phyloP scores from a whole-genome alignment of 2,329 filamentous ascomycete genomes.

The Exophiala calicioides region DNA sequence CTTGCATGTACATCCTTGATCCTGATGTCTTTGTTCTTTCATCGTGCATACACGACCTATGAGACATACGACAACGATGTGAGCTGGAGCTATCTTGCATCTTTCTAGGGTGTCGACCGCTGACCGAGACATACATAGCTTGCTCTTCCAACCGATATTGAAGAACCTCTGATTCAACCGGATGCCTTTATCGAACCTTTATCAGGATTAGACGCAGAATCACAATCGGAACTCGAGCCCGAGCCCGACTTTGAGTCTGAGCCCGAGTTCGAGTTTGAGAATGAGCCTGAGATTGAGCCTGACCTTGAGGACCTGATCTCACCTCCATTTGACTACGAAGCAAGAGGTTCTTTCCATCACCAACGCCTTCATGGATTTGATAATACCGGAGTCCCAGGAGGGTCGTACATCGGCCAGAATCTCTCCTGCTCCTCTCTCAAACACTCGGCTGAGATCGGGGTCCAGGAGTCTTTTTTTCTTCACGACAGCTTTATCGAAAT shows the following conservation, averaged over 20 bases:
- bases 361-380: slow-evolving; percentile 3
- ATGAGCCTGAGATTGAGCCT: background rate
- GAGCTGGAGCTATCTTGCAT: background rate
- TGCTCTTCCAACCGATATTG: too few relatives aligned
- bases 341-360: slow-evolving; percentile 2
- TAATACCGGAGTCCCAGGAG: slow-evolving; percentile 8
- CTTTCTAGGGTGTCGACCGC: background rate
- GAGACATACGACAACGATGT: slow-evolving; percentile 7
- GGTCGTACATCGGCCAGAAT: slow-evolving; percentile 8
- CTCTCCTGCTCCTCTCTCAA: slow-evolving; percentile 7
- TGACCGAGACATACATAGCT: background rate
- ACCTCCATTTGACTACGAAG: slow-evolving; percentile 8
- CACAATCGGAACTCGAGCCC: background rate
- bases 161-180: too few relatives aligned
- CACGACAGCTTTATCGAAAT: slow-evolving; percentile 25
- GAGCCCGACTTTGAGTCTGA: background rate
- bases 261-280: too few relatives aligned
- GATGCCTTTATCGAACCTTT: background rate
- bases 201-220: background rate
- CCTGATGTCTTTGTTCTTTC: slow-evolving; percentile 5
- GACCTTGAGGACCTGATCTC: background rate
- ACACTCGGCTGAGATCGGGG: slow-evolving; percentile 12
- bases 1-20: slow-evolving; percentile 1
- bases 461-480: slow-evolving; percentile 29
- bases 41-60: slow-evolving; percentile 6